Percentiles rank a stretch among this genome's conserved stretches.
Conservation (phyloP, 1,284 basidiomycete species). For the Hemileia vastatrix region DNA sequence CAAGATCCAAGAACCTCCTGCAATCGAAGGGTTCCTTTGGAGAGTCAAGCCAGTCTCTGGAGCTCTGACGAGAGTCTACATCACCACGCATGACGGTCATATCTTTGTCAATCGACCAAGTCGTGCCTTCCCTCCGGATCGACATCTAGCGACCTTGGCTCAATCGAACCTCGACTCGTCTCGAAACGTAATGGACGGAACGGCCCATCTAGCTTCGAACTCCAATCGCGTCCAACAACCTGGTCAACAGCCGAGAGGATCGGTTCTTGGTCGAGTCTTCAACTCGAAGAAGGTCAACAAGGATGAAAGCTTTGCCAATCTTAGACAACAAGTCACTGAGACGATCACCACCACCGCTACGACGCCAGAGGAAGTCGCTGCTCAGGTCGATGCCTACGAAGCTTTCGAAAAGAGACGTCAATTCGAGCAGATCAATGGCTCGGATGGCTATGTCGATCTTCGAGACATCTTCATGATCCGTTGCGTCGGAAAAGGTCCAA, state of each 20-base stretch:
- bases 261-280: slow-evolving; percentile 9
- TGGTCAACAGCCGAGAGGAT: slow-evolving; percentile 6
- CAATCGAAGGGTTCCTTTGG: slow-evolving; percentile 65
- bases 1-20: slow-evolving; percentile 58
- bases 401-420: slow-evolving; percentile 51
- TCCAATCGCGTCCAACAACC: slow-evolving; percentile 26
- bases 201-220: slow-evolving; percentile 23
- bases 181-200: slow-evolving; percentile 41
- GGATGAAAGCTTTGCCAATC: slow-evolving; percentile 43
- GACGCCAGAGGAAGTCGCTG: slow-evolving; percentile 30
- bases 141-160: slow-evolving; percentile 50
- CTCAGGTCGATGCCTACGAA: slow-evolving; percentile 32
- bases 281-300: slow-evolving; percentile 12
- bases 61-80: slow-evolving; percentile 56
- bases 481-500: slow-evolving; percentile 47
- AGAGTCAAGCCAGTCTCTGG: slow-evolving; percentile 59
- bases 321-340: slow-evolving; percentile 36
- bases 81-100: slow-evolving; percentile 62
- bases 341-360: slow-evolving; percentile 29
- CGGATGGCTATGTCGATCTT: slow-evolving; percentile 60
- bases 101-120: slow-evolving; percentile 55
- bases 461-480: slow-evolving; percentile 57
- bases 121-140: slow-evolving; percentile 58
- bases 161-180: slow-evolving; percentile 34
- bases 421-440: slow-evolving; percentile 56